Conservation (phyloP, 805 yeast species). For the Priceomyces haplophilus region DNA sequence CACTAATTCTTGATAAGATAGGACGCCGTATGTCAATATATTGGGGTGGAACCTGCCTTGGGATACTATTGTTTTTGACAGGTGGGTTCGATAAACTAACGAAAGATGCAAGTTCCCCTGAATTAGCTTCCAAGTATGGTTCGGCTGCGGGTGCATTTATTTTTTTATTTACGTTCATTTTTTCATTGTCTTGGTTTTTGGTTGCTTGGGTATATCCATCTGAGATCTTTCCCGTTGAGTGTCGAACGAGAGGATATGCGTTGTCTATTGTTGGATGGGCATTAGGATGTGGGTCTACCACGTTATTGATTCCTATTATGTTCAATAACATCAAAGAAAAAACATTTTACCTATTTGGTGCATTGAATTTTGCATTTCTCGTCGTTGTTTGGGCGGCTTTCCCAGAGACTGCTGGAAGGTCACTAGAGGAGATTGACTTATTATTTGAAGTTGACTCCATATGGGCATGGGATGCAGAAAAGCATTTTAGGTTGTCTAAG, state of each 20-base stretch:
- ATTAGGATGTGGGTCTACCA: slow-evolving; percentile 24
- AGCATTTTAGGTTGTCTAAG: neutral
- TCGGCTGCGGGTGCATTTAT: neutral
- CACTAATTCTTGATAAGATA: slow-evolving; percentile 21
- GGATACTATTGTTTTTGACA: slow-evolving; percentile 19
- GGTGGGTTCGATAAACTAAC: slow-evolving; percentile 23
- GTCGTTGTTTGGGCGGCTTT: slow-evolving; percentile 4
- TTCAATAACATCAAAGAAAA: slow-evolving; percentile 47
- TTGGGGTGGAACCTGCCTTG: slow-evolving; percentile 22
- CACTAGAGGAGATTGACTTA: slow-evolving; percentile 14
- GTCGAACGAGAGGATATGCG: slow-evolving; percentile 39
- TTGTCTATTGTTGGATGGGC: slow-evolving; percentile 18
- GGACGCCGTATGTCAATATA: slow-evolving; percentile 28
- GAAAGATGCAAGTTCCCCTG: slow-evolving; percentile 18
- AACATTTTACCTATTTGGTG: slow-evolving; percentile 45
- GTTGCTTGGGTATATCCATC: slow-evolving; percentile 35
- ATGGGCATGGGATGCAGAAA: slow-evolving; percentile 1
- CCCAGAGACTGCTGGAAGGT: slow-evolving; percentile 9
- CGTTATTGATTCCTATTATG: slow-evolving; percentile 44
- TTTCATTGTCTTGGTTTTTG: slow-evolving; percentile 19
- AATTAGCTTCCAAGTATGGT: slow-evolving; percentile 18
- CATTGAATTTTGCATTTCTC: slow-evolving; percentile 22
- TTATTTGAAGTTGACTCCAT: neutral
- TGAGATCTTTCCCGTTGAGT: slow-evolving; percentile 33
- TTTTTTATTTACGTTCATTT: slow-evolving; percentile 3